Conservation (phyloP, 2,329 filamentous ascomycete genomes). For the Lasiodiplodia gonubiensis region DNA sequence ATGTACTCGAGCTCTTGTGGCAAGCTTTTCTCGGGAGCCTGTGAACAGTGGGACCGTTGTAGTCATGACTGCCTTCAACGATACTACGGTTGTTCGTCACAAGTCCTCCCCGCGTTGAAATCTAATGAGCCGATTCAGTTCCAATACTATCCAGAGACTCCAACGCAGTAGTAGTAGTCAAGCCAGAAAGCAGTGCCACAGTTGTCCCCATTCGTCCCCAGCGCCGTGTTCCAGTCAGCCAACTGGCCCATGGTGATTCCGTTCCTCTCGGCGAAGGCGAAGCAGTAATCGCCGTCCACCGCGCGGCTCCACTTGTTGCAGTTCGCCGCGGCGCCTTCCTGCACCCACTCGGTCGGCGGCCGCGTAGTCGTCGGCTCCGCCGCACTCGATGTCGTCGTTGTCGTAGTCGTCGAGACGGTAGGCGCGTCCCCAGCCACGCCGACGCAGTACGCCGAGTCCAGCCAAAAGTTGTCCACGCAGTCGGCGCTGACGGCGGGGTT, state of each 20-base stretch:
- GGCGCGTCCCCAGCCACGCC: background rate
- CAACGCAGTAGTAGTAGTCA: conserved; percentile 28
- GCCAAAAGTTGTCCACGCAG: background rate
- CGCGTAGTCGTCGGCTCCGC: conserved; percentile 7
- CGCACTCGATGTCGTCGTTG: background rate
- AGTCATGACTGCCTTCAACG: no score
- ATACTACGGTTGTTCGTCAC: no score
- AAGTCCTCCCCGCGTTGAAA: background rate
- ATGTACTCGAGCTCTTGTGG: no score
- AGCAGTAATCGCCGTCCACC: conserved; percentile 27
- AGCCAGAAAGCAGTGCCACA: conserved; percentile 31
- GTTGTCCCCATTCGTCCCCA: conserved; percentile 29
- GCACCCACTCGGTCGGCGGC: conserved; percentile 2
- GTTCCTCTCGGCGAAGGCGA: conserved; percentile 29
- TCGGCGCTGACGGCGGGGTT: background rate
- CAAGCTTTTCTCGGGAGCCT: no score
- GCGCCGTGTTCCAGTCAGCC: conserved; percentile 32
- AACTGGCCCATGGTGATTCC: conserved; percentile 34
- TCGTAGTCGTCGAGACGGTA: background rate
- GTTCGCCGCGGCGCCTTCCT: background rate
- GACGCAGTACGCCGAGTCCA: background rate
- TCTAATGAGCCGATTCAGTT: background rate
- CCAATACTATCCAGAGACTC: background rate
- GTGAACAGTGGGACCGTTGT: no score
- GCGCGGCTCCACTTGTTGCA: conserved; percentile 11